phyloP scores from a whole-genome alignment of 495 filamentous ascomycete genomes.

The Astrothelium macrocarpum region DNA sequence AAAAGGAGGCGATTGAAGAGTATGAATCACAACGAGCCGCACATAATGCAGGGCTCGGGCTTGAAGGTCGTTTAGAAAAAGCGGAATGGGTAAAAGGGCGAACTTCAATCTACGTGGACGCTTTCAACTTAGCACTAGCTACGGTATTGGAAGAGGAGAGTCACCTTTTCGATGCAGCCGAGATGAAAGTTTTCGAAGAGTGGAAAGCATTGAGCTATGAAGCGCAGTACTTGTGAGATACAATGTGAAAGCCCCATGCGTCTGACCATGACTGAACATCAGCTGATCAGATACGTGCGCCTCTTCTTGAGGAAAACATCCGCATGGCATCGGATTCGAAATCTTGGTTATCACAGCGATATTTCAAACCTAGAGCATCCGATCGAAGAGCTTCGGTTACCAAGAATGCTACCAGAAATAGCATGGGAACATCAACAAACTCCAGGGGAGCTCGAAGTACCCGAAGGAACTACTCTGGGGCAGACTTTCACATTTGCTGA shows the following conservation, averaged over 20 bases:
- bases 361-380: slow-evolving; percentile 62
- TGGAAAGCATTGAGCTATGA: slow-evolving; percentile 75
- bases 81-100: slow-evolving; percentile 51
- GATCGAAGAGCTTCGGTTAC: slow-evolving; percentile 48
- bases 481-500: slow-evolving; percentile 69
- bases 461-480: slow-evolving; percentile 40
- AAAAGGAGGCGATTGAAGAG: slow-evolving; percentile 64
- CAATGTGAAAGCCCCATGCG: background rate
- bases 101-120: slow-evolving; percentile 94
- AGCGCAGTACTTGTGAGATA: slow-evolving; percentile 75
- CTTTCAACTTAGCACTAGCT: slow-evolving; percentile 86
- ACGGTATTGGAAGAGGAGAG: slow-evolving; percentile 85
- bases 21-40: slow-evolving; percentile 56
- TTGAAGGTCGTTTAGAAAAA: slow-evolving; percentile 43
- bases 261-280: slow-evolving; percentile 6
- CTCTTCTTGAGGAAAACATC: slow-evolving; percentile 89
- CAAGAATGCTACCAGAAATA: slow-evolving; percentile 35
- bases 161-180: slow-evolving; percentile 75
- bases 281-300: slow-evolving; percentile 62
- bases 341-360: slow-evolving; percentile 70
- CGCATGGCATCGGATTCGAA: slow-evolving; percentile 80
- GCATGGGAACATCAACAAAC: slow-evolving; percentile 32
- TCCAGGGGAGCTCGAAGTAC: slow-evolving; percentile 39
- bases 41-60: slow-evolving; percentile 31
- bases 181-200: slow-evolving; percentile 64